Conservation (phyloP, 169 alveolate species). For the Eimeria necatrix region DNA sequence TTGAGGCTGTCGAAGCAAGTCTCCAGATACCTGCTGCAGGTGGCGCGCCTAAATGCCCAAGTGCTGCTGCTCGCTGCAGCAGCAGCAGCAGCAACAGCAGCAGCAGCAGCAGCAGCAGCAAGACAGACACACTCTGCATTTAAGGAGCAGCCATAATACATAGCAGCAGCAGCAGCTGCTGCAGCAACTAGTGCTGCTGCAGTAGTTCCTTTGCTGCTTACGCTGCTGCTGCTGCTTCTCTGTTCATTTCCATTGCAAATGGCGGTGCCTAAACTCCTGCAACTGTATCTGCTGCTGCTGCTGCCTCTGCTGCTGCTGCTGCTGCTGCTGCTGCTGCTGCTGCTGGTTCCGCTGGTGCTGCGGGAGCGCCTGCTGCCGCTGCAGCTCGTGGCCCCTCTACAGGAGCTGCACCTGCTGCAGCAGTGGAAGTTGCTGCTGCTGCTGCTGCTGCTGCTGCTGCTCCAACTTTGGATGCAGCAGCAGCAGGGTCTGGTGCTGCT, state of each 20-base stretch:
- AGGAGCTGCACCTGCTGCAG: neutral
- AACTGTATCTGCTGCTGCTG: constrained; percentile 39
- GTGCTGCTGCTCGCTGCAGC: neutral
- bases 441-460: constrained; percentile 3
- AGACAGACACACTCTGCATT: neutral
- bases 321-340: neutral
- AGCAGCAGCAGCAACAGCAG: neutral
- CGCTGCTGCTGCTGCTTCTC: neutral
- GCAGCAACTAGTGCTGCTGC: neutral
- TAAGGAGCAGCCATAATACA: neutral
- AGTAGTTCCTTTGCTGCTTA: neutral
- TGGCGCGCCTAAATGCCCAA: constrained; percentile 80
- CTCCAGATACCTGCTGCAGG: constrained; percentile 81
- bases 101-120: neutral
- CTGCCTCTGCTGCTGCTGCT: neutral
- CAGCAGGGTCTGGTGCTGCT: constrained; percentile 25
- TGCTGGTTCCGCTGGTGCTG: neutral
- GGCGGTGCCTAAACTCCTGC: neutral
- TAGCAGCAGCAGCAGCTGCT: neutral
- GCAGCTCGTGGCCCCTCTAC: neutral
- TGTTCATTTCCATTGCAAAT: neutral
- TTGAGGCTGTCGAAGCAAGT: constrained; percentile 80
- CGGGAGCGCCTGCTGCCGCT: neutral
- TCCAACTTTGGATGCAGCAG: neutral
- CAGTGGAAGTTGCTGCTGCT: neutral